phyloP scores from a whole-genome alignment of 495 filamentous ascomycete species.

The Neurospora sp. region DNA sequence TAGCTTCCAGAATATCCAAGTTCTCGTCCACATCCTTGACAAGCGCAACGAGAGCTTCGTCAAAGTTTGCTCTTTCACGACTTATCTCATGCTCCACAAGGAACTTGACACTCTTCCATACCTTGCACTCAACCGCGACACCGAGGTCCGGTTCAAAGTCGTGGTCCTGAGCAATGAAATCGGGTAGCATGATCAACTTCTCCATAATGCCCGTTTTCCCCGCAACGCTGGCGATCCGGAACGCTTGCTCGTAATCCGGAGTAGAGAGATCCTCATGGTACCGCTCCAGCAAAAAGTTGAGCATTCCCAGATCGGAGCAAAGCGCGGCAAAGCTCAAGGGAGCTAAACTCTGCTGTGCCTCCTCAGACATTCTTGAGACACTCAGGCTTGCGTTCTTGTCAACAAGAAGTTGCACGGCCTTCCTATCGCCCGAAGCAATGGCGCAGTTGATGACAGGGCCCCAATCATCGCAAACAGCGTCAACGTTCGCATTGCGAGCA shows the following conservation, averaged over 20 bases:
- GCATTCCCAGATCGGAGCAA: conserved; percentile 20
- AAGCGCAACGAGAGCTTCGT: neutral
- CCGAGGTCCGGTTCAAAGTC: neutral
- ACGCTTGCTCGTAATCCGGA: neutral
- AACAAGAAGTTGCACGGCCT: conserved; percentile 22
- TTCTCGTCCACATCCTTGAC: neutral
- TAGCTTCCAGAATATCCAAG: neutral
- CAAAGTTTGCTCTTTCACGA: neutral
- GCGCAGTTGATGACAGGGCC: conserved; percentile 24
- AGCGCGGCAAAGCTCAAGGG: conserved; percentile 18
- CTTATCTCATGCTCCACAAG: neutral
- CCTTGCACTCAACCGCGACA: neutral
- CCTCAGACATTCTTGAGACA: conserved; percentile 10
- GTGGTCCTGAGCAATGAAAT: too few species aligned
- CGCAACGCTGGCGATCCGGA: neutral
- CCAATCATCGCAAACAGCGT: too few species aligned
- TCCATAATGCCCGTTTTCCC: neutral
- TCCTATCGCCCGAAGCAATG: conserved; percentile 23
- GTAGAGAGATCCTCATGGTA: neutral
- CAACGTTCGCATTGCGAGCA: conserved; percentile 16
- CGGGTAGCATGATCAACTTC: neutral
- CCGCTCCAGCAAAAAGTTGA: conserved; percentile 1
- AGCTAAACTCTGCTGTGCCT: conserved; percentile 1
- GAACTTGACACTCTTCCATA: neutral
- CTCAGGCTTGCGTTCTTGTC: conserved; percentile 17